Percentiles rank a stretch among this genome's conserved stretches.
phyloP scores from a whole-genome alignment of 305 asterid species.

The Rubia tinctorum region DNA sequence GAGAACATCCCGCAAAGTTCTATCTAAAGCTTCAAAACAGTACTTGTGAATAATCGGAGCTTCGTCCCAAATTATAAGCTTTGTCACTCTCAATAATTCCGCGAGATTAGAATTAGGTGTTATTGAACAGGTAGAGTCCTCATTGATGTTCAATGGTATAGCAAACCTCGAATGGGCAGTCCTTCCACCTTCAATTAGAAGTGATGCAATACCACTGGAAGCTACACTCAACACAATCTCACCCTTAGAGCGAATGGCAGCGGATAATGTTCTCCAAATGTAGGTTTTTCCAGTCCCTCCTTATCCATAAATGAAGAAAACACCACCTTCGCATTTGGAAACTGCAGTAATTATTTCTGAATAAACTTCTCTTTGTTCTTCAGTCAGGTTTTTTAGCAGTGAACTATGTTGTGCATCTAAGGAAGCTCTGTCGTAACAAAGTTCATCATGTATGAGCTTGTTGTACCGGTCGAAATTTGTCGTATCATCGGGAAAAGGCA shows the following conservation, averaged over 20 bases:
- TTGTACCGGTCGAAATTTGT: background rate
- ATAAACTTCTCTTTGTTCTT: background rate
- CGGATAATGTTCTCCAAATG: background rate
- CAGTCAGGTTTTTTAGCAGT: background rate
- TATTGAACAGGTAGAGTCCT: background rate
- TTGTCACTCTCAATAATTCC: background rate
- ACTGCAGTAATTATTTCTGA: background rate
- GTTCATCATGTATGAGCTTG: background rate
- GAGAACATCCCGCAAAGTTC: background rate
- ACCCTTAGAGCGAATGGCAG: background rate
- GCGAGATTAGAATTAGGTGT: background rate
- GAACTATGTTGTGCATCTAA: background rate
- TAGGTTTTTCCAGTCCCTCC: slow-evolving; percentile 2
- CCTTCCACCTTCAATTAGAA: background rate
- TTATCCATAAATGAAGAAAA: background rate
- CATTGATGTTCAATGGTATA: background rate
- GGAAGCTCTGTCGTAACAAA: background rate
- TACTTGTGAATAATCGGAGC: background rate
- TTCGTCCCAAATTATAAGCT: background rate
- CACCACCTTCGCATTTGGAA: background rate
- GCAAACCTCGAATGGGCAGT: background rate
- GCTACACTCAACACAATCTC: background rate
- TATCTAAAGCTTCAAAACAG: slow-evolving; percentile 3
- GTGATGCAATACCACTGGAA: slow-evolving; percentile 6
- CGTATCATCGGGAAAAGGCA: background rate